A percentile compares a stretch with the other conserved stretches of the same genome.
These are phyloP conservation scores for Vigna trinervia DNA, from an alignment of 306 rosid species.

Conservation along the genomic window DNA sequence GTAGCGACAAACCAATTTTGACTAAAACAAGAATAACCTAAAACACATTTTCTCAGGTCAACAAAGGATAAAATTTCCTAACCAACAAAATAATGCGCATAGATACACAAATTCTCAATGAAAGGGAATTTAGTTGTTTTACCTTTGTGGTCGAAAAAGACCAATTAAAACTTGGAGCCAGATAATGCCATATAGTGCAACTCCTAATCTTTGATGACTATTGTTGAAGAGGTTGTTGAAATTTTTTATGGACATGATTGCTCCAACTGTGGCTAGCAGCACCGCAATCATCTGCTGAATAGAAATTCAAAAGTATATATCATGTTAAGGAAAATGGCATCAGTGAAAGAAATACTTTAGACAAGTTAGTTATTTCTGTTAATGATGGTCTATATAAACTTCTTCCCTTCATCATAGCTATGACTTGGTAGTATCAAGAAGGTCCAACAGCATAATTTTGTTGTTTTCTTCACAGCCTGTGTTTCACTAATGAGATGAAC, in stretches of 20 bases:
- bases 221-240: conserved; percentile 89
- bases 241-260: conserved; percentile 83
- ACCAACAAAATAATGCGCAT: not conserved
- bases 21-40: not conserved
- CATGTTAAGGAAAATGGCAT: conserved; percentile 8
- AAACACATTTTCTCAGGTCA: not conserved
- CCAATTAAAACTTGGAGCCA: conserved; percentile 81
- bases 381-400: conserved; percentile 16
- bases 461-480: conserved; percentile 43
- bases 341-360: not conserved
- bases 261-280: conserved; percentile 80
- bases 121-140: conserved; percentile 33
- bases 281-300: conserved; percentile 66
- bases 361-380: conserved; percentile 16
- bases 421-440: conserved; percentile 5
- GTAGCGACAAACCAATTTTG: no score
- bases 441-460: conserved; percentile 42
- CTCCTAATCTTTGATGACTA: conserved; percentile 86
- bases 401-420: not conserved
- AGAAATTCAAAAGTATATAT: conserved; percentile 22
- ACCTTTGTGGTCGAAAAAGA: conserved; percentile 76
- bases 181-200: conserved; percentile 74
- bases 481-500: conserved; percentile 31
- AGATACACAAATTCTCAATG: not conserved
- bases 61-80: no score